Conservation (phyloP, 202 grass and related monocot species). For the Zoysia matrella region DNA sequence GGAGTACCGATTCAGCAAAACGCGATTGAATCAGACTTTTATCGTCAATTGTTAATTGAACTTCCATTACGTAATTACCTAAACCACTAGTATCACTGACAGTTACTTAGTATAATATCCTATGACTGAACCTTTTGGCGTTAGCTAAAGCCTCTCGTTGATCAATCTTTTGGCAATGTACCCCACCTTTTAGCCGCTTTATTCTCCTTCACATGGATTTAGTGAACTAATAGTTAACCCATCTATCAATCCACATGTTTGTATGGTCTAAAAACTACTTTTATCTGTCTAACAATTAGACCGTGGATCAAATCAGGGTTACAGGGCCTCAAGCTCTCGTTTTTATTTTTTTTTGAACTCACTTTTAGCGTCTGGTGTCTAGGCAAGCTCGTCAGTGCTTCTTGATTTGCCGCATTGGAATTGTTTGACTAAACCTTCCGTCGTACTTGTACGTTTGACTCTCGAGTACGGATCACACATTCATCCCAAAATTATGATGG, state of each 20-base stretch:
- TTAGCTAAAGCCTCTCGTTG: neutral
- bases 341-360: too few relatives aligned
- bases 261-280: too few relatives aligned
- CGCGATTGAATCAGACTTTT: neutral
- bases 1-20: constrained; percentile 13
- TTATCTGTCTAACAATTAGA: too few relatives aligned
- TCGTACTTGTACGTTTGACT: neutral
- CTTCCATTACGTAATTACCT: neutral
- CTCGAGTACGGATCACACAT: neutral
- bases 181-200: too few relatives aligned
- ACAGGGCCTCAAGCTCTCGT: too few relatives aligned
- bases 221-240: too few relatives aligned
- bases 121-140: neutral
- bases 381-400: neutral
- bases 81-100: neutral
- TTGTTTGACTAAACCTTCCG: neutral
- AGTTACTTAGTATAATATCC: neutral
- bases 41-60: constrained; percentile 11
- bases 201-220: too few relatives aligned
- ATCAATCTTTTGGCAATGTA: neutral
- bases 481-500: neutral
- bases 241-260: too few relatives aligned
- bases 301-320: too few relatives aligned
- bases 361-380: too few relatives aligned
- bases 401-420: neutral